A percentile compares a stretch with the other conserved stretches of the same genome.
Conservation (phyloP, 192 early-diverging fungal genomes). For the Gonapodya prolifera region DNA sequence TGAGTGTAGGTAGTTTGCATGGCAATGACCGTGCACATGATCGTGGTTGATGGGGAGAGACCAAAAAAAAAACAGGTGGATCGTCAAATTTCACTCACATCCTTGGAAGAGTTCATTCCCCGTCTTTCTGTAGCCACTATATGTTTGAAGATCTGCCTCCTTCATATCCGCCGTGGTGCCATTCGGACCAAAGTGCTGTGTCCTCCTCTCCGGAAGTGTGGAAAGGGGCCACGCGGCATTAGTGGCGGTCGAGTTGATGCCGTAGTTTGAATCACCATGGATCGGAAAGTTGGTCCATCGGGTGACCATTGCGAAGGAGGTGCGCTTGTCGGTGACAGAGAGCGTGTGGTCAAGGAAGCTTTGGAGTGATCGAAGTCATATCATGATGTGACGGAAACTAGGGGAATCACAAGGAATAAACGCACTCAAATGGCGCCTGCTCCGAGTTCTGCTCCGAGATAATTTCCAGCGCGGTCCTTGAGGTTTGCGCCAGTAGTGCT, state of each 20-base stretch:
- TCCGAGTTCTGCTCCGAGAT: not conserved
- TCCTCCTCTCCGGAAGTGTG: not conserved
- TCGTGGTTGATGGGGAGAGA: not conserved
- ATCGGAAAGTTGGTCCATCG: not conserved
- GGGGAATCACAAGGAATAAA: too few relatives aligned
- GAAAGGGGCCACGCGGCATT: not conserved
- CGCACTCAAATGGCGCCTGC: too few relatives aligned
- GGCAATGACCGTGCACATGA: not conserved
- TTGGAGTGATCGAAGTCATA: not conserved
- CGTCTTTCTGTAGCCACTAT: not conserved
- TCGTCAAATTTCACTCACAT: not conserved
- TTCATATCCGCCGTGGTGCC: not conserved
- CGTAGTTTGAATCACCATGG: not conserved
- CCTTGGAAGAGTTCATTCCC: not conserved
- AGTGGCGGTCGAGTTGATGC: not conserved
- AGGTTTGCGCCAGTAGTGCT: not conserved
- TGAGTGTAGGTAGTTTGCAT: not conserved
- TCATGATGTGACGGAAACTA: too few relatives aligned
- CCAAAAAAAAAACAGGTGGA: not conserved
- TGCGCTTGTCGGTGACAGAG: too few relatives aligned
- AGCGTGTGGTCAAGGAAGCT: too few relatives aligned
- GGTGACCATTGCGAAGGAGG: too few relatives aligned
- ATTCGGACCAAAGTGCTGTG: not conserved
- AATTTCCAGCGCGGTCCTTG: not conserved
- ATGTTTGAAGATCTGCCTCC: not conserved